phyloP scores from a whole-genome alignment of 108 stramenopile genomes.

The Pseudonitzschia pungens region DNA sequence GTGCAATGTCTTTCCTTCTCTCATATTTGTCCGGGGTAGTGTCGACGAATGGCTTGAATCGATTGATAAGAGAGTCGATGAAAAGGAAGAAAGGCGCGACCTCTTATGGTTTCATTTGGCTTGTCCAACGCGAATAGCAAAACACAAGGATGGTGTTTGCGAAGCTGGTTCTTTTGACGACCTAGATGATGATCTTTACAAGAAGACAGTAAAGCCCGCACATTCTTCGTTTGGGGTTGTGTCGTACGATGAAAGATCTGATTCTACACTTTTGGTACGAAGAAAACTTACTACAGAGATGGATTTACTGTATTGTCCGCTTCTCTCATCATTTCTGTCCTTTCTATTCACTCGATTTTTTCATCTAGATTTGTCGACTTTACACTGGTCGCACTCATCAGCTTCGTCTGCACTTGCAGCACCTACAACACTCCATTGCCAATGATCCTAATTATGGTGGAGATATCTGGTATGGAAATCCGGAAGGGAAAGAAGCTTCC shows the following conservation, averaged over 20 bases:
- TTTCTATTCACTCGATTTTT: too few relatives aligned
- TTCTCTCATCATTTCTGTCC: constrained; percentile 15
- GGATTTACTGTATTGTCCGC: not conserved
- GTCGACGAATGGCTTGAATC: constrained; percentile 29
- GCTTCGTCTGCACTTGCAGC: constrained; percentile 82
- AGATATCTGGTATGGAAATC: constrained; percentile 69
- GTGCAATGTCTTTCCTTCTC: not conserved
- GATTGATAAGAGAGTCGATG: not conserved
- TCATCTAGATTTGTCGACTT: constrained; percentile 42
- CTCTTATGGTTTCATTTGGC: constrained; percentile 67
- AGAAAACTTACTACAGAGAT: not conserved
- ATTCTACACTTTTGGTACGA: constrained; percentile 65
- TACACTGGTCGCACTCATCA: constrained; percentile 88
- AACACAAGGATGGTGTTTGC: constrained; percentile 79
- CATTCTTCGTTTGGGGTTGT: constrained; percentile 76
- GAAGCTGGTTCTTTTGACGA: constrained; percentile 67
- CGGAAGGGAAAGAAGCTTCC: constrained; percentile 41
- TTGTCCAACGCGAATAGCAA: constrained; percentile 67
- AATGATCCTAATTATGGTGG: constrained; percentile 93
- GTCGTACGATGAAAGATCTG: constrained; percentile 53
- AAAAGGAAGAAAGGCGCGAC: not conserved
- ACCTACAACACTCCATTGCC: constrained; percentile 82
- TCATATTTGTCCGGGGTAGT: not conserved
- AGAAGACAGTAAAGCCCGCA: constrained; percentile 70
- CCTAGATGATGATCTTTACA: constrained; percentile 48